phyloP scores from a whole-genome alignment of 768 basidiomycete species.

The Grammothele lineata region DNA sequence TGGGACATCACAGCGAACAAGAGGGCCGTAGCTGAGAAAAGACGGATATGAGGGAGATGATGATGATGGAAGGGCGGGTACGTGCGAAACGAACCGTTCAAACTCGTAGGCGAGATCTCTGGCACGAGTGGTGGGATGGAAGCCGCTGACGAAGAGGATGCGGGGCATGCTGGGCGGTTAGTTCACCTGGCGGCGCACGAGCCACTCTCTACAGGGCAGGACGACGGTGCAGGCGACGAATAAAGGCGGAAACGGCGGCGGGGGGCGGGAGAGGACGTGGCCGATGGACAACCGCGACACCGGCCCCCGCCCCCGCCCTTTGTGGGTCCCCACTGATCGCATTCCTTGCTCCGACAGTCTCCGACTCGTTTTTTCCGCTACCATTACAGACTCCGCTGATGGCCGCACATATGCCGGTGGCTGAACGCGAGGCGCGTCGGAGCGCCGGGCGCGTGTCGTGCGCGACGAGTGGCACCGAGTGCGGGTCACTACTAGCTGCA shows the following conservation, averaged over 20 bases:
- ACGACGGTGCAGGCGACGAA: neutral
- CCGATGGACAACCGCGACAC: constrained; percentile 9
- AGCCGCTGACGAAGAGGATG: constrained; percentile 85
- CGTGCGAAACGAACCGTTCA: constrained; percentile 57
- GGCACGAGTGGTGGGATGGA: constrained; percentile 78
- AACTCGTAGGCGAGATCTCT: constrained; percentile 84
- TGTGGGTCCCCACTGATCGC: constrained; percentile 1
- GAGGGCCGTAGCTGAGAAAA: constrained; percentile 64
- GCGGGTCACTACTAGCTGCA: too few species aligned
- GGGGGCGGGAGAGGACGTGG: too few species aligned
- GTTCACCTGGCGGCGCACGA: neutral
- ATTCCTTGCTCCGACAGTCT: constrained; percentile 3
- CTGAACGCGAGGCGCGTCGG: too few species aligned
- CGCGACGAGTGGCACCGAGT: too few species aligned
- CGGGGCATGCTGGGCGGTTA: constrained; percentile 51
- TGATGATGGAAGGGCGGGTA: neutral
- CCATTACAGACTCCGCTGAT: neutral
- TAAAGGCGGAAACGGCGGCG: constrained; percentile 6
- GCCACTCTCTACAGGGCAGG: neutral
- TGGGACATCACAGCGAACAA: constrained; percentile 87
- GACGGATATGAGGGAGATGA: neutral
- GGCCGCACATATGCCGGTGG: too few species aligned
- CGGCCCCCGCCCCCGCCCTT: constrained; percentile 1
- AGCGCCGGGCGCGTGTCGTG: too few species aligned
- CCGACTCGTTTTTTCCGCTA: too few species aligned